Evolutionary conservation across 208 protist genomes (phyloP), one percentile per base, ranked within the genome.

Genomic region (Trypanosoma platydactyli): DNA sequence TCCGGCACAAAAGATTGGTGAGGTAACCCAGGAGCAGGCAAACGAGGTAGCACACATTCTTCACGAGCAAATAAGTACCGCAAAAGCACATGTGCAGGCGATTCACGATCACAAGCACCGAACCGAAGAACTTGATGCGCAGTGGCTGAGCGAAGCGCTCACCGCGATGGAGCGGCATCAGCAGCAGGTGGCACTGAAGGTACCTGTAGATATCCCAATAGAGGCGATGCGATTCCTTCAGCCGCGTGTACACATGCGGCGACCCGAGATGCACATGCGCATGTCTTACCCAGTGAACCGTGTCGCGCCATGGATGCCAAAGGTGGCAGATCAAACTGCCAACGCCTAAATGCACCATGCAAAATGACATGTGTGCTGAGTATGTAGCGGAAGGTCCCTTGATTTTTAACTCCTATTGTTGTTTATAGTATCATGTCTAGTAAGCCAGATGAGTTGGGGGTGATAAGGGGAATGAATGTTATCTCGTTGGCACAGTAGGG

Each of bases 231-330:
- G 80, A 33, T 96, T 96, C 73, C 68, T 96, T 49, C 53, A 87
- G 59, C 90, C 90, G 49, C 90, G 90, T 60, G 90, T 96, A 65
- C 78, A 91, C 71, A 88, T 92, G 83, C 87, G 90, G 35, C 73
- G 84, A 15, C 89, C 89, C 2, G 86, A 93, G 75, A 91, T 95
- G 84, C 89, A 93, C 73, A 88, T 92, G 79, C 80, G 86, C 44
- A 86, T 87, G 78, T 93, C 89, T 4, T 93, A 93, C 68, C 89
- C 86, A 5, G 84, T 93, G 27, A 93, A 92, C 71, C 86, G 86
- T 50, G 79, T 78, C n/a, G 90, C 90, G 9, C 90, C 90, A 35
- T 96, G 90, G 90, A 91, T 96, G 88, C 79, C 86, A 40, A 92
- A 91, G 81, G 58, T 79, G 30, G 76, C 77, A 15, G 86, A 93